Base-by-base conservation (phyloP, 2,329 filamentous ascomycete genomes). In the Cladosporium sp. region DNA sequence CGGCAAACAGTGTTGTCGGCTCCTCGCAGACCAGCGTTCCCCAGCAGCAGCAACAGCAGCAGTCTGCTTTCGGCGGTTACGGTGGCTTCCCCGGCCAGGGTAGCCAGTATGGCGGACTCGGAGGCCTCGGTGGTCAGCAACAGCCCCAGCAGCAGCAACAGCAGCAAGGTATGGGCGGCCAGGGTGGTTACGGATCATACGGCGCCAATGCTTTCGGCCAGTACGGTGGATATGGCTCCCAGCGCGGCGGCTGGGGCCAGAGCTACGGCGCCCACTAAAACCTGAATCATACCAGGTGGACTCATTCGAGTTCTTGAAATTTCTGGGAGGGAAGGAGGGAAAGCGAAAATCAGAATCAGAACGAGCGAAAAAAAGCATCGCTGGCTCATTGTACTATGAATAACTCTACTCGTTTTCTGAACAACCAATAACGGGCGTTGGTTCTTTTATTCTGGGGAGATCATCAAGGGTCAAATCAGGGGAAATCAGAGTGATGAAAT, bases 1-100 rank as follows among this genome's bases (percentile, higher is more conserved):
- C 86, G 8, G 84, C 85, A 33, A 88, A 88, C 77, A 87, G 81
- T 72, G 81, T 80, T 28, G 82, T 80, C 46, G 82, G 82, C 53
- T 79, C 81, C 65, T 76, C 75, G 73, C 85, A 86, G 23, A 21
- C 33, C 50, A 29, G 35, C 49, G 26, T 31, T 31, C 61, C 50
- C 35, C 61, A 63, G 28, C 61, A 63, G 49, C 78, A 85, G 57
- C 84, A 82, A 53, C 84, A 85, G 74, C 85, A 88, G 73, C 85
- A 87, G 74, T 84, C 85, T 73, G 82, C 80, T 55, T 87, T 86
- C 69, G 83, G 75, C 62, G 82, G 80, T 53, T 88, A 88, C 69
- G 83, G 84, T 33, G 78, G 79, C 65, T 84, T 82, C 75, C 74
- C 77, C 40, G 77, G 78, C 37, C 80, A 82, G 68, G 78, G 78